These are phyloP conservation scores for Zopfochytrium polystomum DNA, from an alignment of 371 early-diverging fungal species.

Conservation along the genomic window DNA sequence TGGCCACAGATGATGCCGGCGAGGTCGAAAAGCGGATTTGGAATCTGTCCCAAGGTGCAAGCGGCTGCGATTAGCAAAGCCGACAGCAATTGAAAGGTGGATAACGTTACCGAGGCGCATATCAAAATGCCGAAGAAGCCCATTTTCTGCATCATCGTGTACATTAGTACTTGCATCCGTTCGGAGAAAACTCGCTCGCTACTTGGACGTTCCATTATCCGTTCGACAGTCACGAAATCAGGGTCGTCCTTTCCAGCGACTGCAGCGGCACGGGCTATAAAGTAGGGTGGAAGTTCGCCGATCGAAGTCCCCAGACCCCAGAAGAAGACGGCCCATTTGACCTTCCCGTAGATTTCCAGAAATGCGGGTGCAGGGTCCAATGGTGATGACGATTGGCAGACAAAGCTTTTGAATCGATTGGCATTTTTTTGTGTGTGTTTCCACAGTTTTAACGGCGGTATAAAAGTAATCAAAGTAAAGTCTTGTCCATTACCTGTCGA, in stretches of 20 bases:
- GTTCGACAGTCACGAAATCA: slow-evolving; percentile 60
- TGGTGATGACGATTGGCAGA: slow-evolving; percentile 17
- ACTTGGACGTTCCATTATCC: slow-evolving; percentile 45
- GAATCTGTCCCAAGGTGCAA: too few species aligned
- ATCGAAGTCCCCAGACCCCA: slow-evolving; percentile 91
- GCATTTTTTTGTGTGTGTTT: too few species aligned
- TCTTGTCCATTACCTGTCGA: too few species aligned
- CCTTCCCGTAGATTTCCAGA: slow-evolving; percentile 60
- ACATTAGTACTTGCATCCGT: slow-evolving; percentile 57
- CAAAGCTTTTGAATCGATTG: slow-evolving; percentile 17
- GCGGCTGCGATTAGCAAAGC: neutral
- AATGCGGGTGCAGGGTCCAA: slow-evolving; percentile 44
- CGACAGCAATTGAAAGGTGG: neutral
- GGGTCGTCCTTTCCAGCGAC: slow-evolving; percentile 63
- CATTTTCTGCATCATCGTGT: slow-evolving; percentile 62
- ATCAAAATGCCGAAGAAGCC: slow-evolving; percentile 87
- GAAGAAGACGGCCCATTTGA: slow-evolving; percentile 72
- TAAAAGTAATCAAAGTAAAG: neutral
- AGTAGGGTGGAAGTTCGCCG: slow-evolving; percentile 94
- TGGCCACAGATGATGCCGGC: slow-evolving; percentile 92
- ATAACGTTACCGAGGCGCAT: slow-evolving; percentile 74
- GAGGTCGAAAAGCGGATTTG: slow-evolving; percentile 93
- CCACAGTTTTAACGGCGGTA: neutral
- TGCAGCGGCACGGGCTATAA: slow-evolving; percentile 86
- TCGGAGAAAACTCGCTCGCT: slow-evolving; percentile 53